Evolutionary conservation across 148 eudicot species (phyloP), one percentile per base, ranked within the genome.

Genomic region (Rhododendron molle): DNA sequence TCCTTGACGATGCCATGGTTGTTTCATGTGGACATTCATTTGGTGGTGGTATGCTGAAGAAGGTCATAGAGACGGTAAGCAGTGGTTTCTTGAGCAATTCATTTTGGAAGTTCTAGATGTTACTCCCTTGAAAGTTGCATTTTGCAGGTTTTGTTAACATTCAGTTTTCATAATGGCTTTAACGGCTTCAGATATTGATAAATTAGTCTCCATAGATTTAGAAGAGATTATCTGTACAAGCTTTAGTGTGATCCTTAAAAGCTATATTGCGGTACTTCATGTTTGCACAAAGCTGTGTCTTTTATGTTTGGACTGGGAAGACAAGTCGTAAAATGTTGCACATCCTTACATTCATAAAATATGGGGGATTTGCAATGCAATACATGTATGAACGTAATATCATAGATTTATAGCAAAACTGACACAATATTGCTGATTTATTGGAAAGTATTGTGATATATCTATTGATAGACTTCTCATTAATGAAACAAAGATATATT

Each of bases 21-120:
- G 93, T 94, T 88, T 93, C 98, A 28, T 96, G 98, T 83, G 98
- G 98, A 87, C 98, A 96, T 90, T 94, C 98, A 71, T 96, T 96
- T 93, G 98, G 98, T 85, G 98, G 98, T 83, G 86, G 90, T 77
- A 88, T 91, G 94, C 90, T 96, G 84, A 91, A 90, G 84, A 94
- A 90, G 91, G 96, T 94, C 86, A 83, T 93, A 67, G 96, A 96
- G 88, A 85, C 88, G 89, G 98, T 94, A 91, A 83, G 87, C 76
- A 78, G 58, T 81, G 28, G 49, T 76, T 40, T 74, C 81, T 78
- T 71, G 26, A 74, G 43, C 77, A 32, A 47, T 28, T 46, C 15
- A 32, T 47, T 71, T 72, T 49, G 44, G 32, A 40, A 49, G 40
- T 47, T 14, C 28, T 56, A 28, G 43, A 58, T 83, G 52, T 67